A percentile compares a stretch with the other conserved stretches of the same genome.
These are phyloP conservation scores for Fusarium sp. DNA, from an alignment of 2,329 filamentous ascomycete species.

Conservation along the genomic window DNA sequence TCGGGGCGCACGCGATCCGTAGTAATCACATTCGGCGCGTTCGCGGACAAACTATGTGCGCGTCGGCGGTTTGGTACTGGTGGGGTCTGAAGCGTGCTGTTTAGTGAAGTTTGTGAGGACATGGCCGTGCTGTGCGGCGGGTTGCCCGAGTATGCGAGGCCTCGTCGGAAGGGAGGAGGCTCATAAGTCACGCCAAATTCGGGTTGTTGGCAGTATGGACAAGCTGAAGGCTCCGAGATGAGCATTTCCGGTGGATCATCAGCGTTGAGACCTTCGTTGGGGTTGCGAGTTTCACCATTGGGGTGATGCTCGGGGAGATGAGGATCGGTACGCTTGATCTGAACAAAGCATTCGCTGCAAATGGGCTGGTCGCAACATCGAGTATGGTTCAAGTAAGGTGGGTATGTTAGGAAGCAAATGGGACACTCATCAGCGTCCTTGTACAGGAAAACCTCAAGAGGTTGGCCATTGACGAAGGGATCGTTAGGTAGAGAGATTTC, in stretches of 20 bases:
- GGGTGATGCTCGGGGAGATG: slow-evolving; percentile 85
- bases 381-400: slow-evolving; percentile 92
- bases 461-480: slow-evolving; percentile 93
- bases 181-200: slow-evolving; percentile 98
- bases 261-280: slow-evolving; percentile 55
- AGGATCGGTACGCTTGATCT: slow-evolving; percentile 95
- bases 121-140: slow-evolving; percentile 73
- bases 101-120: slow-evolving; percentile 87
- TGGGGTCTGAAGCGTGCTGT: slow-evolving; percentile 65
- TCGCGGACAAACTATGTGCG: slow-evolving; percentile 79
- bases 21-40: slow-evolving; percentile 86
- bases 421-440: slow-evolving; percentile 92
- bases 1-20: slow-evolving; percentile 94
- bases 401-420: slow-evolving; percentile 96
- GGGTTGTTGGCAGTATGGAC: slow-evolving; percentile 93
- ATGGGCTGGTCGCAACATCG: slow-evolving; percentile 96
- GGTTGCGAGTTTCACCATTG: slow-evolving; percentile 57
- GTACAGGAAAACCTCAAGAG: slow-evolving; percentile 92
- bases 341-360: slow-evolving; percentile 98
- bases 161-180: slow-evolving; percentile 87
- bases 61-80: slow-evolving; percentile 59
- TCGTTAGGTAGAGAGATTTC: slow-evolving; percentile 86
- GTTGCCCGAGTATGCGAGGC: slow-evolving; percentile 73
- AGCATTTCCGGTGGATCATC: slow-evolving; percentile 73
- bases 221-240: slow-evolving; percentile 90